These are phyloP conservation scores for Epichloe scottii DNA, from an alignment of 2,329 filamentous ascomycete species.

Conservation along the genomic window DNA sequence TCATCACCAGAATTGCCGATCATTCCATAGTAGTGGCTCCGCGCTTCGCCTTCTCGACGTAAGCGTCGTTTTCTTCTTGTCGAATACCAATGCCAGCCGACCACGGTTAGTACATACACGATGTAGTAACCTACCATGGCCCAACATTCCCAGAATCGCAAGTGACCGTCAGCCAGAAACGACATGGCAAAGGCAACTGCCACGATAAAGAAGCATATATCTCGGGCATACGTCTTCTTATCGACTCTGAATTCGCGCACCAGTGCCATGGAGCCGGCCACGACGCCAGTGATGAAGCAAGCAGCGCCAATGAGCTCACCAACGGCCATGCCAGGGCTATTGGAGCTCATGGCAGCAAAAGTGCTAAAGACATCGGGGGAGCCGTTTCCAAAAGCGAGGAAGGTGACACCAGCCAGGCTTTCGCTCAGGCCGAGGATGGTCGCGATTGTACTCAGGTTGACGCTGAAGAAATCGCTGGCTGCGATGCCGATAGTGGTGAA, in stretches of 20 bases:
- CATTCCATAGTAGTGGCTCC: slow-evolving; percentile 58
- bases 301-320: slow-evolving; percentile 92
- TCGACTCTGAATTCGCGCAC: slow-evolving; percentile 92
- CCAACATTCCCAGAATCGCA: slow-evolving; percentile 80
- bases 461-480: slow-evolving; percentile 95
- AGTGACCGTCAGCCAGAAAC: slow-evolving; percentile 71
- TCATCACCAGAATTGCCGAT: slow-evolving; percentile 39
- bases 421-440: slow-evolving; percentile 85
- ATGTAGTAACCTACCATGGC: slow-evolving; percentile 85
- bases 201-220: slow-evolving; percentile 83
- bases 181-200: slow-evolving; percentile 78
- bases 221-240: slow-evolving; percentile 77
- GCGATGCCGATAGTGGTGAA: slow-evolving; percentile 97
- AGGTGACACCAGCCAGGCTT: slow-evolving; percentile 90
- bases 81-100: slow-evolving; percentile 83
- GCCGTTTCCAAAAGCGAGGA: slow-evolving; percentile 92
- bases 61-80: slow-evolving; percentile 46
- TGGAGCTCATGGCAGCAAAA: slow-evolving; percentile 93
- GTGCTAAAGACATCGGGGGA: slow-evolving; percentile 98
- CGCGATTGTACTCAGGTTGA: slow-evolving; percentile 90
- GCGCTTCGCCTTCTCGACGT: slow-evolving; percentile 56
- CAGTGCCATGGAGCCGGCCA: slow-evolving; percentile 92
- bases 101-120: slow-evolving; percentile 80
- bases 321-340: slow-evolving; percentile 92
- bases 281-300: slow-evolving; percentile 90